Percentiles rank a stretch among this genome's conserved stretches.
phyloP scores from a whole-genome alignment of 2,329 filamentous ascomycete genomes.

The Diatrype stigma region DNA sequence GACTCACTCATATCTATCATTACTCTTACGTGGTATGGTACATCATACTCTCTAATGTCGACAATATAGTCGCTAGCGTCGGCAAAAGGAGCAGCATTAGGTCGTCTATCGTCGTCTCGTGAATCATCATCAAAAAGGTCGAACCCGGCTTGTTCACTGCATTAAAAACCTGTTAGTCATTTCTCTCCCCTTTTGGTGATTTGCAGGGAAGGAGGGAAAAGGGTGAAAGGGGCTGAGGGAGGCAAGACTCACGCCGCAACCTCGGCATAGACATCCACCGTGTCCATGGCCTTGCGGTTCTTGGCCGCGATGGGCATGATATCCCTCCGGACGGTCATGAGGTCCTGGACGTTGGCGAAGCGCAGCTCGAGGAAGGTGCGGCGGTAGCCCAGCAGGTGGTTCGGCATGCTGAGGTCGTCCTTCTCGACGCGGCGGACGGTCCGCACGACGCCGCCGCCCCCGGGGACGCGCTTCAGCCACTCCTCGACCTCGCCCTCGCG shows the following conservation, averaged over 20 bases:
- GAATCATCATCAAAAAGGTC: constrained; percentile 92
- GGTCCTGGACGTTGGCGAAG: constrained; percentile 82
- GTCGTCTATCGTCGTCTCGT: constrained; percentile 75
- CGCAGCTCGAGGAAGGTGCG: constrained; percentile 81
- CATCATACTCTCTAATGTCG: constrained; percentile 98
- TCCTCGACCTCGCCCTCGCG: constrained; percentile 93
- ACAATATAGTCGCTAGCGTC: constrained; percentile 97
- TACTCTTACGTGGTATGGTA: constrained; percentile 98
- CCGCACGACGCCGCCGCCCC: constrained; percentile 74
- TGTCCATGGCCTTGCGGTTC: constrained; percentile 93
- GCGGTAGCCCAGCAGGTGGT: constrained; percentile 87
- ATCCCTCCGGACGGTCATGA: constrained; percentile 78
- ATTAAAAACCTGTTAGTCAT: constrained; percentile 10
- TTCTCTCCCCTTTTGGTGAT: neutral
- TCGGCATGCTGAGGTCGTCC: constrained; percentile 92
- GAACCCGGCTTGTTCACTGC: constrained; percentile 48
- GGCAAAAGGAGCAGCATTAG: constrained; percentile 66
- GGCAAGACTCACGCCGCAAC: constrained; percentile 68
- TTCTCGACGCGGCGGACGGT: constrained; percentile 74
- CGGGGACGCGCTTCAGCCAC: constrained; percentile 75
- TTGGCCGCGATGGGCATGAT: constrained; percentile 90
- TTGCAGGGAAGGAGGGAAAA: neutral
- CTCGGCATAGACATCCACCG: constrained; percentile 98
- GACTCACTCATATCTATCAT: constrained; percentile 81
- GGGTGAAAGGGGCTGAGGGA: neutral